These are phyloP conservation scores for Sporothrix phasma DNA, from an alignment of 2,329 filamentous ascomycete genomes.

Conservation along the genomic window DNA sequence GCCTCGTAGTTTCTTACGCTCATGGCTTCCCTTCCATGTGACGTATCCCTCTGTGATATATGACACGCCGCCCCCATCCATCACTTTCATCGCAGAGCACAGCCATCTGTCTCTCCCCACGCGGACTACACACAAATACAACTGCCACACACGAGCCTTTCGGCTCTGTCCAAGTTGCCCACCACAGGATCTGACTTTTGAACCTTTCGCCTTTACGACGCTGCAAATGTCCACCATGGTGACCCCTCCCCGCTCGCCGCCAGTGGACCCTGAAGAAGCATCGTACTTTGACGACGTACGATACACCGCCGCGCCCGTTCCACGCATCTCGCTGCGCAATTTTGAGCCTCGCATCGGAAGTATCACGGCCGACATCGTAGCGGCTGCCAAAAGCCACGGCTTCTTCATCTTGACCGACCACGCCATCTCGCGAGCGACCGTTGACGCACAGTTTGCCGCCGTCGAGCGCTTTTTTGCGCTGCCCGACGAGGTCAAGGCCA, in stretches of 20 bases:
- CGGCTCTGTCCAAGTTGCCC: too few species aligned
- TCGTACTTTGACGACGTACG: slow-evolving; percentile 22
- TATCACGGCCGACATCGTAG: slow-evolving; percentile 42
- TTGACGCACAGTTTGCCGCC: slow-evolving; percentile 41
- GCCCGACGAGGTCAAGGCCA: slow-evolving; percentile 39
- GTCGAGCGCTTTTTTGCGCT: slow-evolving; percentile 46
- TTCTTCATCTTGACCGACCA: slow-evolving; percentile 51
- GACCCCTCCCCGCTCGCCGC: background rate
- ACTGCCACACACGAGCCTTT: background rate
- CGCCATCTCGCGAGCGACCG: slow-evolving; percentile 37
- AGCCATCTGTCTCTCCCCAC: background rate
- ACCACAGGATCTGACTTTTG: background rate
- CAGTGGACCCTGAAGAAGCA: background rate
- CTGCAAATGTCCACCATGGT: background rate
- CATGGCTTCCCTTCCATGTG: background rate
- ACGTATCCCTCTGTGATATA: background rate
- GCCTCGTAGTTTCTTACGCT: background rate
- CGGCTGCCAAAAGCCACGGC: slow-evolving; percentile 48
- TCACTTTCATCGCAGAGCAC: background rate
- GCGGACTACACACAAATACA: too few species aligned
- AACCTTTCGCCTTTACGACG: too few species aligned
- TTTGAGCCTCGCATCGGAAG: slow-evolving; percentile 42
- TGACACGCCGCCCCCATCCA: background rate
- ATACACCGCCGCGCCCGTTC: slow-evolving; percentile 35
- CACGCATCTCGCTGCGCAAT: slow-evolving; percentile 43